Evolutionary conservation across 805 yeast species (phyloP).

Genomic region (Kodamaea jinghongensis): DNA sequence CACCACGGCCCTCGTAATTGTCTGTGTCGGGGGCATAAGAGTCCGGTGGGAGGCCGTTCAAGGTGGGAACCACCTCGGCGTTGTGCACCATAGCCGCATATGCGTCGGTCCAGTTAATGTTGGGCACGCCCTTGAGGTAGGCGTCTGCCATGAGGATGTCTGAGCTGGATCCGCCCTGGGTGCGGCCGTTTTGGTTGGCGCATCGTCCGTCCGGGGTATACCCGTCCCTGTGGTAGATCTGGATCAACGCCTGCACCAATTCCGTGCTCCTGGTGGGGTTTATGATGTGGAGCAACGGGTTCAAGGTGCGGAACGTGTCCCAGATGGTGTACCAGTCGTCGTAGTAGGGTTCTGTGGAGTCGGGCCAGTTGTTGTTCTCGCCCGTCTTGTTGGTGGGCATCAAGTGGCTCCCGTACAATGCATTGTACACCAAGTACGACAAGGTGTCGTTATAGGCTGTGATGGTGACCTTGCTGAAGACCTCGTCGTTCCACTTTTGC

Average conservation of each 20-base stretch:
- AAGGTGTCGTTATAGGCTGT: slow-evolving; percentile 12
- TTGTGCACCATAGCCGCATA: slow-evolving; percentile 31
- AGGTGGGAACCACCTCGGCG: slow-evolving; percentile 30
- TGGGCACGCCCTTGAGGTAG: slow-evolving; percentile 23
- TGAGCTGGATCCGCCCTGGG: slow-evolving; percentile 38
- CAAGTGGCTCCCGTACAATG: slow-evolving; percentile 29
- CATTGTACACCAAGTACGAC: slow-evolving; percentile 17
- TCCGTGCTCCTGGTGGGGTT: slow-evolving; percentile 26
- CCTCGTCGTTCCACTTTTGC: slow-evolving; percentile 21
- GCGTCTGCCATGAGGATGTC: slow-evolving; percentile 39
- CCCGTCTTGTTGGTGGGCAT: slow-evolving; percentile 33
- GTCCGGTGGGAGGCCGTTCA: slow-evolving; percentile 1
- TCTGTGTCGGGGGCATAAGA: slow-evolving; percentile 31
- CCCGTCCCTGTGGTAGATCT: slow-evolving; percentile 31
- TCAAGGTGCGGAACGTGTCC: slow-evolving; percentile 37
- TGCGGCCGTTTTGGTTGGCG: slow-evolving; percentile 35
- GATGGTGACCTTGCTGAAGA: slow-evolving; percentile 22
- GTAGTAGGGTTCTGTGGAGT: slow-evolving; percentile 13
- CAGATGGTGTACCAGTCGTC: slow-evolving; percentile 39
- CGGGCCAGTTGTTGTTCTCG: slow-evolving; percentile 27
- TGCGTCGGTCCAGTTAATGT: slow-evolving; percentile 29
- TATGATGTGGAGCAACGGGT: slow-evolving; percentile 30
- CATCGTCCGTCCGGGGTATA: slow-evolving; percentile 37
- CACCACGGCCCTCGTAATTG: slow-evolving; percentile 34
- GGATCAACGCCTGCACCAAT: slow-evolving; percentile 25